Conservation (phyloP, 2,329 filamentous ascomycete genomes). For the Colletotrichum falcatum region DNA sequence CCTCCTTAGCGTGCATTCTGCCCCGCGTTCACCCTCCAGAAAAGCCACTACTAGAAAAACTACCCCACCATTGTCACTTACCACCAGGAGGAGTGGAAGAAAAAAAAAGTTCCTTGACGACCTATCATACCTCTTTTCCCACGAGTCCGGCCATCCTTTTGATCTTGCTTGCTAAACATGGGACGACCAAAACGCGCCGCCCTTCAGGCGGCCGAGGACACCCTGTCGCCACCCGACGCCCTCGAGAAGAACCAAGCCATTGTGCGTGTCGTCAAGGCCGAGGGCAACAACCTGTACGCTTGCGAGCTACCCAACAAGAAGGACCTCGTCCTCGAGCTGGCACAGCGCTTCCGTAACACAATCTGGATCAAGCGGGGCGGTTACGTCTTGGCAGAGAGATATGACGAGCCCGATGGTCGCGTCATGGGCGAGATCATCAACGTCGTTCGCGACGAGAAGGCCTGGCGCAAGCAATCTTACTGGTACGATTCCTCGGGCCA, state of each 20-base stretch:
- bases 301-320: slow-evolving; percentile 78
- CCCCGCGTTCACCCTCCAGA: slow-evolving; percentile 26
- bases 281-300: slow-evolving; percentile 90
- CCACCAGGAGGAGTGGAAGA: background rate
- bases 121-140: background rate
- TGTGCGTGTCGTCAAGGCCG: slow-evolving; percentile 82
- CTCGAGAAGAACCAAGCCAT: slow-evolving; percentile 74
- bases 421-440: slow-evolving; percentile 92
- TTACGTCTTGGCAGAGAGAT: slow-evolving; percentile 84
- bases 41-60: slow-evolving; percentile 14
- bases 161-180: slow-evolving; percentile 45
- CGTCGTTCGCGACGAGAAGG: slow-evolving; percentile 89
- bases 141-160: background rate
- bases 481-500: slow-evolving; percentile 68
- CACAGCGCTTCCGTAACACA: slow-evolving; percentile 86
- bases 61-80: slow-evolving; percentile 34
- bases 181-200: slow-evolving; percentile 74
- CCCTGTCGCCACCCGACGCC: slow-evolving; percentile 68
- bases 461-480: slow-evolving; percentile 89
- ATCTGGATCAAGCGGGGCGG: slow-evolving; percentile 94
- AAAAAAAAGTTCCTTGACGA: slow-evolving; percentile 21
- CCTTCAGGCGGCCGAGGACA: slow-evolving; percentile 81
- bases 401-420: slow-evolving; percentile 78
- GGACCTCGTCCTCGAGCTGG: slow-evolving; percentile 81
- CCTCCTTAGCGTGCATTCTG: background rate